Conservation (phyloP, 2,329 filamentous ascomycete genomes). For the Alternaria angustiovoidea region DNA sequence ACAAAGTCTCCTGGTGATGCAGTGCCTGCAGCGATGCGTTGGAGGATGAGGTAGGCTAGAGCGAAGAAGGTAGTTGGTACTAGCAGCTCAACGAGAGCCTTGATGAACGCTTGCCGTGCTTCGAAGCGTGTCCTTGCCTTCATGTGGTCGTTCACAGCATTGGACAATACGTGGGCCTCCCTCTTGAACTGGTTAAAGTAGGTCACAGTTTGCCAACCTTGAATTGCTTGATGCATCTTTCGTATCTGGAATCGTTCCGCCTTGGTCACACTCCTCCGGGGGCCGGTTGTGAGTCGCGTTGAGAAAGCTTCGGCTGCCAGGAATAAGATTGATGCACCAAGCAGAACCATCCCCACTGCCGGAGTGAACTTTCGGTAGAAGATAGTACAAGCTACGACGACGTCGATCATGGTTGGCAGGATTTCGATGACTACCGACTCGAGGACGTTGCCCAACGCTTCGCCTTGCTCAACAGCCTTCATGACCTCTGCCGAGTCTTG, state of each 20-base stretch:
- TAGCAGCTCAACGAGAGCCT: no score
- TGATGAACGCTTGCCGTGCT: no score
- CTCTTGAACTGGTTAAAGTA: slow-evolving; percentile 68
- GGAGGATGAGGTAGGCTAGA: no score
- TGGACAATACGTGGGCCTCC: no score
- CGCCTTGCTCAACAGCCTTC: slow-evolving; percentile 69
- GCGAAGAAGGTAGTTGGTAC: no score
- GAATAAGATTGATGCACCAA: no score
- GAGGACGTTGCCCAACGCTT: slow-evolving; percentile 66
- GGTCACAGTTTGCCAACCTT: slow-evolving; percentile 67
- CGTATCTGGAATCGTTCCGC: slow-evolving; percentile 60
- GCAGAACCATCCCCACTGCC: no score
- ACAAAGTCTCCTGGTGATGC: slow-evolving; percentile 58
- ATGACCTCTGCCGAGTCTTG: slow-evolving; percentile 71
- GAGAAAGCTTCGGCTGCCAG: slow-evolving; percentile 42
- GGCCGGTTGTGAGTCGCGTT: slow-evolving; percentile 52
- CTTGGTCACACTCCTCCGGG: slow-evolving; percentile 54
- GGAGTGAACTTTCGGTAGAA: no score
- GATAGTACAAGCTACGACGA: slow-evolving; percentile 67
- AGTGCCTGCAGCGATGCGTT: no score
- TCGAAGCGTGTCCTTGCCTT: no score
- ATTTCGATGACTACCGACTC: slow-evolving; percentile 69
- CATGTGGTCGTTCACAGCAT: no score
- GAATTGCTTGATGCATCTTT: slow-evolving; percentile 65
- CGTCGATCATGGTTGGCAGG: slow-evolving; percentile 69